Percentiles rank a stretch among this genome's conserved stretches.
Conservation (phyloP, 768 basidiomycete species). For the Tylopilus intermedius region DNA sequence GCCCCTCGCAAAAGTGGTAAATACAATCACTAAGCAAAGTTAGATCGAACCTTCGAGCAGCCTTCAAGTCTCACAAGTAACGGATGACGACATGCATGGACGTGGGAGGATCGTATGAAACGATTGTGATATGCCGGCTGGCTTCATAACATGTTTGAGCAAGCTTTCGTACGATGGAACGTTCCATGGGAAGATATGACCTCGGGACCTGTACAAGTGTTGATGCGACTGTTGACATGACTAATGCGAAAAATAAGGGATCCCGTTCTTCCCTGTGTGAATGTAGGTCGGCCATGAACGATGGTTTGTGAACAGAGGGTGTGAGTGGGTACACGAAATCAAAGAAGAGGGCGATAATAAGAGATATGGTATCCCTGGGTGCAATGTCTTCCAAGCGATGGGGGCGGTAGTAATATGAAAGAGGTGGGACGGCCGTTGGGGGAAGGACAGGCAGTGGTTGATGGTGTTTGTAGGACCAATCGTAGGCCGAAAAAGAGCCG, state of each 20-base stretch:
- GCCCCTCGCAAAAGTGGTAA: slow-evolving; percentile 86
- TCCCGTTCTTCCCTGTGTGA: slow-evolving; percentile 77
- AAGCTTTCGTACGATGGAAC: slow-evolving; percentile 76
- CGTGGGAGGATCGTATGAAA: slow-evolving; percentile 77
- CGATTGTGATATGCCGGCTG: slow-evolving; percentile 73
- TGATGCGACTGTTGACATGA: slow-evolving; percentile 84
- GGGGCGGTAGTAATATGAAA: slow-evolving; percentile 69
- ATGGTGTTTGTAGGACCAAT: slow-evolving; percentile 69
- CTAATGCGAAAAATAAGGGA: slow-evolving; percentile 84
- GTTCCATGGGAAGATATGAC: slow-evolving; percentile 84
- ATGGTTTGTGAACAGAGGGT: slow-evolving; percentile 86
- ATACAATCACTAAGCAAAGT: slow-evolving; percentile 57
- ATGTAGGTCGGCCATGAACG: slow-evolving; percentile 87
- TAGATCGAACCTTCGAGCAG: slow-evolving; percentile 1
- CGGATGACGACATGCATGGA: slow-evolving; percentile 83
- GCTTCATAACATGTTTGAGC: slow-evolving; percentile 80
- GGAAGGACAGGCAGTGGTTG: slow-evolving; percentile 41
- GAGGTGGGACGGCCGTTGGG: slow-evolving; percentile 47
- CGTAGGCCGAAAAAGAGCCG: slow-evolving; percentile 61
- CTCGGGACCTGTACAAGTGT: slow-evolving; percentile 86
- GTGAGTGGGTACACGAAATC: slow-evolving; percentile 92
- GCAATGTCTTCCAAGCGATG: slow-evolving; percentile 79
- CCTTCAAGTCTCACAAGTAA: slow-evolving; percentile 62
- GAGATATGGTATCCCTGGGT: slow-evolving; percentile 71
- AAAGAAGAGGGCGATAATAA: slow-evolving; percentile 85